Percentiles rank a stretch among this genome's conserved stretches.
Evolutionary conservation across 2,329 filamentous ascomycete genomes (phyloP).

Genomic region (Blastomyces silverae): DNA sequence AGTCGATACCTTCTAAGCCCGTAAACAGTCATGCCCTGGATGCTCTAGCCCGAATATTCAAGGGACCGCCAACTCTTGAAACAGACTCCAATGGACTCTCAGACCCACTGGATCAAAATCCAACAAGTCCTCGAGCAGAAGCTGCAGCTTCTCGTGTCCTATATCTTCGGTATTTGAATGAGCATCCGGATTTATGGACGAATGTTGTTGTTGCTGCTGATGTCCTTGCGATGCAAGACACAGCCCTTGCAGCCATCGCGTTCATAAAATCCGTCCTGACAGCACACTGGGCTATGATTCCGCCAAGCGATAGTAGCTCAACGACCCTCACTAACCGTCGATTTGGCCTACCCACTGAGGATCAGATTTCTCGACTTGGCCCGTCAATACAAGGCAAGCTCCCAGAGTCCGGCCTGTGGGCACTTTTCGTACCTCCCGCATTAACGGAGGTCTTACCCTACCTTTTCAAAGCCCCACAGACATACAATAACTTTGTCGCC

Average conservation of each 20-base stretch:
- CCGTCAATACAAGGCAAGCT: constrained; percentile 33
- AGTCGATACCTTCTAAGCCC: constrained; percentile 47
- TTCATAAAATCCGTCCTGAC: constrained; percentile 49
- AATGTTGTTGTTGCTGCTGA: constrained; percentile 50
- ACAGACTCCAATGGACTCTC: background rate
- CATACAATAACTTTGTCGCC: constrained; percentile 53
- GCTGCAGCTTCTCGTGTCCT: constrained; percentile 49
- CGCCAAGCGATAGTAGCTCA: constrained; percentile 26
- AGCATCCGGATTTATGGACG: constrained; percentile 48
- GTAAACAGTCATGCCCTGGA: constrained; percentile 50
- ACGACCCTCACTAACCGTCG: constrained; percentile 24
- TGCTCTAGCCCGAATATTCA: constrained; percentile 51
- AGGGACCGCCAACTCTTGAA: constrained; percentile 41
- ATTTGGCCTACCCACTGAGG: constrained; percentile 39
- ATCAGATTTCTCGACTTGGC: constrained; percentile 33
- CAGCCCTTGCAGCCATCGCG: constrained; percentile 49
- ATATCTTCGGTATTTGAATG: constrained; percentile 49
- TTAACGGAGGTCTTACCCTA: constrained; percentile 49
- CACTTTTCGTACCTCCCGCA: constrained; percentile 48
- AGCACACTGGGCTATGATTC: constrained; percentile 47
- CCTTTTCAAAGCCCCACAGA: constrained; percentile 51
- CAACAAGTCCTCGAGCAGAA: constrained; percentile 42
- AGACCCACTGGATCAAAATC: constrained; percentile 28
- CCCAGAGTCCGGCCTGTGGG: constrained; percentile 44
- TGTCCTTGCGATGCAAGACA: constrained; percentile 51